Conservation (phyloP, 1,139 yeast species). For the Sugiyamaella grinbergsii region DNA sequence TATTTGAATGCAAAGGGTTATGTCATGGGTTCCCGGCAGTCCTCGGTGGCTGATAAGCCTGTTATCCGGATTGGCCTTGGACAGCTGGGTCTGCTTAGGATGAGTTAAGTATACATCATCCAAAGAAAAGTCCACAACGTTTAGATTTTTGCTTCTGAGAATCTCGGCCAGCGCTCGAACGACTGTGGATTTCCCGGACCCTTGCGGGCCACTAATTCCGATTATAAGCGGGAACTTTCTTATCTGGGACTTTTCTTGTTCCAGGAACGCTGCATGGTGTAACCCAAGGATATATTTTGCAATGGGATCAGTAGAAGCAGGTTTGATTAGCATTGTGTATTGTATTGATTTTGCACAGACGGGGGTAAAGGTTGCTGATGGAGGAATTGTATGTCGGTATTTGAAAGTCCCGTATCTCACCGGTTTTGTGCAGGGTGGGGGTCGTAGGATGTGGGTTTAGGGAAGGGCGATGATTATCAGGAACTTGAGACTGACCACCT, state of each 20-base stretch:
- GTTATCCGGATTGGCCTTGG: slow-evolving; percentile 49
- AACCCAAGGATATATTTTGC: slow-evolving; percentile 18
- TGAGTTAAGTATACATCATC: slow-evolving; percentile 84
- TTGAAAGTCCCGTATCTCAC: too few relatives aligned
- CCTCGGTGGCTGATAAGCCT: slow-evolving; percentile 75
- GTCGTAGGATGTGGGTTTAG: too few relatives aligned
- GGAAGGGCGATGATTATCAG: too few relatives aligned
- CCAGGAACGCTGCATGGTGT: slow-evolving; percentile 1
- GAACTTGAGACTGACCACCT: too few relatives aligned
- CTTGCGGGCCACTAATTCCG: slow-evolving; percentile 88
- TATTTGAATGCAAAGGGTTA: slow-evolving; percentile 46
- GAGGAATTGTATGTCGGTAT: neutral
- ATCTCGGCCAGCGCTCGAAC: slow-evolving; percentile 50
- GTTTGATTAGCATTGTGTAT: slow-evolving; percentile 10
- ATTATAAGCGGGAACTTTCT: slow-evolving; percentile 54
- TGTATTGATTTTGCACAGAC: neutral
- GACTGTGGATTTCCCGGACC: slow-evolving; percentile 83
- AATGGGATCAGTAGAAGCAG: slow-evolving; percentile 23
- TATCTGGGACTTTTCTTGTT: slow-evolving; percentile 1
- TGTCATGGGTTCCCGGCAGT: slow-evolving; percentile 92
- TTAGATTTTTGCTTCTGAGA: slow-evolving; percentile 48
- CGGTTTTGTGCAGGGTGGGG: too few relatives aligned
- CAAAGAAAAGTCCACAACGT: slow-evolving; percentile 64
- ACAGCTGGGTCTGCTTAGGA: slow-evolving; percentile 55
- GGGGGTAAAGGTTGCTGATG: neutral